Evolutionary conservation across 345 rosid species (phyloP), one percentile per base, ranked within the genome.

Genomic region (Mangifera indica): DNA sequence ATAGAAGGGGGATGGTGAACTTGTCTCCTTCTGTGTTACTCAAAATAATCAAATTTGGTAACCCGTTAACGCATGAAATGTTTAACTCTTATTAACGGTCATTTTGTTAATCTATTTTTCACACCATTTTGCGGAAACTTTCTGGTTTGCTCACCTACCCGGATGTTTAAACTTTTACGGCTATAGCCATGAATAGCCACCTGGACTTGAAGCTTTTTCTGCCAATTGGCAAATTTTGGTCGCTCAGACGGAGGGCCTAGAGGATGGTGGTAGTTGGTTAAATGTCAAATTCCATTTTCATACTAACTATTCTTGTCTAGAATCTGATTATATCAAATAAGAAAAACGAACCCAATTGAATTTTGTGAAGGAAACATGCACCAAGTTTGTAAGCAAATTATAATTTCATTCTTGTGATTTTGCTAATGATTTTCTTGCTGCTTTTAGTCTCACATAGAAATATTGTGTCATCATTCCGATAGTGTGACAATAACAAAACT

Each of bases 1-100:
- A 0, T 14, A 8, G 66, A 76, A 70, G 67, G 25, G 56, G n/a
- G 46, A 68, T 54, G 72, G 73, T 72, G 64, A n/a, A 77, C 76
- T 77, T 37, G 69, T 52, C 20, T 44, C 45, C 67, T 25, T 29
- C 8, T 32, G 26, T 70, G 48, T 26, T 29, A 13, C 54, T 57
- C 25, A 18, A 15, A 66, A 26, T 14, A 58, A 46, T 37, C 42
- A 18, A 4, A 21, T 71, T 71, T 12, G 74, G 66, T 60, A n/a
- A 71, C 66, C 74, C n/a, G 66, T 13, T 7, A 20, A 12, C 29
- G 17, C 46, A 26, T 70, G 24, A 59, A 70, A 10, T 20, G 10
- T 46, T 54, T 46, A 20, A 46, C 10, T 14, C 22, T 26, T 5
- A 58, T 24, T 10, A 69, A 69, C 42, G 7, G 4, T 15, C 13